Evolutionary conservation across 2,329 filamentous ascomycete species (phyloP), one percentile per base, ranked within the genome.

Genomic region (Dothideomycetidae sp.): DNA sequence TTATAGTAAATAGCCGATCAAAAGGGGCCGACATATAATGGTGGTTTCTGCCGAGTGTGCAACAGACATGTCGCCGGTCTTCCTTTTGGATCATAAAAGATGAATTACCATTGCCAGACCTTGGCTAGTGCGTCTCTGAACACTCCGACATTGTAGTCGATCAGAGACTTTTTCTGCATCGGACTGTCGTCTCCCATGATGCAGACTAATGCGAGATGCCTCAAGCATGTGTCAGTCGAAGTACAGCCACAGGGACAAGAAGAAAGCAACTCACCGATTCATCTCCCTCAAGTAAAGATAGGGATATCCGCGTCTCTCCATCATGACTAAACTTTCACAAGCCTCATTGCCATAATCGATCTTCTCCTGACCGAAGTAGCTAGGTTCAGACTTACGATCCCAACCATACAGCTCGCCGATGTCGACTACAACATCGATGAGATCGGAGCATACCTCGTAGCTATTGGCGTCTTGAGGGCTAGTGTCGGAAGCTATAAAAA

Each of bases 371-470:
- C 46, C 46, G 5, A 19, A 26, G 7, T 38, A 43, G 7, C 43
- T 43, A 4, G 36, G 29, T 16, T 38, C 36, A 5, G 16, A 36
- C 16, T n/a, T 18, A n/a, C 45, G 34, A 52, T 56, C 53, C 70
- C 70, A 96, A 31, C 86, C 88, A 54, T 94, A 98, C 28, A 98
- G 79, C 54, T 96, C 88, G 17, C 84, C 90, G 37, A 96, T 81
- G 56, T 98, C 90, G 41, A 96, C 88, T 44, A 98, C 93, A 43
- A 96, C 85, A 57, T 98, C 90, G 49, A 98, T 94, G 56, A 93
- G 96, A 56, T 98, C 90, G 34, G 84, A 93, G 63, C 90, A 98
- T 53, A 96, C 93, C 62, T 96, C 90, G 58, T 98, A 98, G 55
- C 82, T 88, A 29, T 82, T 81, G 70, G 94, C 90, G 53, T 96